Evolutionary conservation across 225 moss, liverwort and hornwort species (phyloP), one percentile per base, ranked within the genome.

Genomic region (Antitrichia curtipendula): DNA sequence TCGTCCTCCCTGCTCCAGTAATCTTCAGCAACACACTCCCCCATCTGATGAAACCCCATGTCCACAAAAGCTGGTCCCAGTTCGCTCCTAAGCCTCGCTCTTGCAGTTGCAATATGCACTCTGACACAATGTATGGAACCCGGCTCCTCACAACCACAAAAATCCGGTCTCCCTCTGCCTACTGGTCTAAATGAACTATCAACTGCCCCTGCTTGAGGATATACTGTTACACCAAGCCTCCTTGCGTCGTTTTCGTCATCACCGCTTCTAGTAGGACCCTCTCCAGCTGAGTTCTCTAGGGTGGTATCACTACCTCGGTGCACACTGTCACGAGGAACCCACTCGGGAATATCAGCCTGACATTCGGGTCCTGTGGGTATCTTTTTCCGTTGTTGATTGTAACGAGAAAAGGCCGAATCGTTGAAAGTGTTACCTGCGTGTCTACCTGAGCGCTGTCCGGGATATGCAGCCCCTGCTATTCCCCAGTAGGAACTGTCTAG

Each of bases 31-130:
- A 97, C 94, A 68, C 86, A 86, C 77, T 97, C 98, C 40, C 98
- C 98, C 94, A 96, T 95, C 75, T 95, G 88, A 79, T 98, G 92
- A 72, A 98, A 93, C 60, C 96, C 96, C 96, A 96, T 92, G 40
- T 79, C 82, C 64, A 88, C 90, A 84, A 96, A 98, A 31, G 96
- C 96, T 64, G 91, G 89, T 75, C 96, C 98, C 59, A 96, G 90
- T 77, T 98, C 94, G 12, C 43, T 62, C 88, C 84, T 78, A 45
- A 97, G 87, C 43, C 89, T 87, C 36, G 64, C 90, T 82, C 90
- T 89, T 17, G 90, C 93, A 63, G 89, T 88, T 45, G 84, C 90
- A 75, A 96, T 87, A 71, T 98, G 98, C 73, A 54, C 41, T 82
- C 94, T 92, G 63, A 98, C 96, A 89, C 98, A 98, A 59, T 91